Base-by-base conservation (phyloP, 2,329 filamentous ascomycete genomes). In the Stachybotrys chlorohalonatus region DNA sequence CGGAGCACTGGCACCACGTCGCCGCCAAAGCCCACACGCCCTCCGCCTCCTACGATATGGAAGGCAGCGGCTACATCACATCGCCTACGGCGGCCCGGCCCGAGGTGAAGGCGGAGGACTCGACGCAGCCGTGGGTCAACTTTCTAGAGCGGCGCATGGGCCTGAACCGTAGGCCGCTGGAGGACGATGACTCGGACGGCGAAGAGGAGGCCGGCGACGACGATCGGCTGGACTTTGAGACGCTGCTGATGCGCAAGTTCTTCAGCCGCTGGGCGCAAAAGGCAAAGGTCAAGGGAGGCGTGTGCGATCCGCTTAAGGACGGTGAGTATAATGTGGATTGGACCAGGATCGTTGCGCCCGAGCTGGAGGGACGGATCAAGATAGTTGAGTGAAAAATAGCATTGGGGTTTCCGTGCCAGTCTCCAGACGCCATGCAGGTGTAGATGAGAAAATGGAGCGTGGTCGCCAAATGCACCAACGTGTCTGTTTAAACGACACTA, bases 311-410 rank as follows among this genome's bases (percentile, higher is more conserved):
- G 15, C 78, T 89, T 56, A 76, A 78, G 55, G 75, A 83, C 52
- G 78, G 74, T 1, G 83, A 84, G 57, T 75, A 75, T 49, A 79
- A 84, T 52, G 83, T 87, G 36, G 79, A 86, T 59, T 95, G 90
- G 90, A 93, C 89, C 8, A 83, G 81, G 57, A 86, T 89, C 1
- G 92, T 95, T 67, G 83, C 86, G 54, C 91, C 91, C 1, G 79
- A 80, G 55, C 57, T 93, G 8, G 90, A 95, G 66, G 90, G 89
- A 1, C 80, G 90, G 51, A 95, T 95, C 47, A 68, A 66, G 36
- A 79, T 78, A 67, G 64, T 78, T 15, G 31, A 15, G 9, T 47
- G 17, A 42, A 42, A 13, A 60, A 13, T 52, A 17, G 51, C 46
- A 50, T 17, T 54, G 46, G 50, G 45, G 24, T 24, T 24, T 24